These are phyloP conservation scores for Waltergamsia citrina DNA, from an alignment of 2,329 filamentous ascomycete genomes.

Conservation along the genomic window DNA sequence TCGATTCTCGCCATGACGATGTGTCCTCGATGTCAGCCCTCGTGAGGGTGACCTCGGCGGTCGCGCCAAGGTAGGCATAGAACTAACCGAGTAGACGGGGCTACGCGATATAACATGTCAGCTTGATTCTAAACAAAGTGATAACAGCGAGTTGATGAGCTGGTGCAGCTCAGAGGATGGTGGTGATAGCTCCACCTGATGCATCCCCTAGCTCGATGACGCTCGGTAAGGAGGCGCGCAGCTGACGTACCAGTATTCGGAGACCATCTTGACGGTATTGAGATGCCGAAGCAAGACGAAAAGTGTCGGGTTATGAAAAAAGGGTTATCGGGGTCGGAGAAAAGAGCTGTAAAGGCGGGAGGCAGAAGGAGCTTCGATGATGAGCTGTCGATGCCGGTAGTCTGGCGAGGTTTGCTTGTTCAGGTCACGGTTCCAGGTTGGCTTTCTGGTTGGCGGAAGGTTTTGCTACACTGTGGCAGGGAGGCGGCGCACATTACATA, in stretches of 20 bases:
- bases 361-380: conserved; percentile 15
- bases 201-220: conserved; percentile 15
- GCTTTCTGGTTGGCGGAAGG: conserved; percentile 27
- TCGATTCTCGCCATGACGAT: conserved; percentile 6
- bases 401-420: conserved; percentile 20
- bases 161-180: conserved; percentile 7
- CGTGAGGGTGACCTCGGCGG: conserved; percentile 17
- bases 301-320: conserved; percentile 6
- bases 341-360: conserved; percentile 4
- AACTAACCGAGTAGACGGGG: conserved; percentile 98
- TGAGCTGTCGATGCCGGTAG: conserved; percentile 11
- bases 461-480: conserved; percentile 26
- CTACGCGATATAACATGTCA: conserved; percentile 43
- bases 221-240: conserved; percentile 19
- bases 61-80: conserved; percentile 9
- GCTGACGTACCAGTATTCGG: conserved; percentile 70
- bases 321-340: conserved; percentile 5
- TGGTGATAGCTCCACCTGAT: conserved; percentile 18
- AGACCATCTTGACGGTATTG: conserved; percentile 54
- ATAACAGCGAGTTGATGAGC: not conserved
- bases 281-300: conserved; percentile 11
- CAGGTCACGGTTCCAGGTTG: conserved; percentile 28
- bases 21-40: not conserved
- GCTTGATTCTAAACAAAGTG: conserved; percentile 15
- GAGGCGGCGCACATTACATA: conserved; percentile 20